These are phyloP conservation scores for Vaccinium corymbosum DNA, from an alignment of 148 eudicot genomes.

Conservation along the genomic window DNA sequence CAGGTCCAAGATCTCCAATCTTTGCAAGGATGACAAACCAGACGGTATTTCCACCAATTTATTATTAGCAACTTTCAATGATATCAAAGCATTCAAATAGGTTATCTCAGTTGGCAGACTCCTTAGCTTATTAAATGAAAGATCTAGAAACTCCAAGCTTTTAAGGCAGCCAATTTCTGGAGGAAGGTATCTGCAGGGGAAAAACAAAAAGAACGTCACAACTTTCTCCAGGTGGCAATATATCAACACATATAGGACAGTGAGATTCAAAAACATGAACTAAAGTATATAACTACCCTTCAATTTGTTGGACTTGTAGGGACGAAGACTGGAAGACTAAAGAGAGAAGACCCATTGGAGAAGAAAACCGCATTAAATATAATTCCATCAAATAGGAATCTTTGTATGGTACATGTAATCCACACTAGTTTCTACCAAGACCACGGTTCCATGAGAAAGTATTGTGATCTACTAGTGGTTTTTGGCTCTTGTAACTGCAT, in stretches of 20 bases:
- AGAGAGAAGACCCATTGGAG: background rate
- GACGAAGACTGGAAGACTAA: background rate
- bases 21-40: conserved; percentile 58
- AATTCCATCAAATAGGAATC: background rate
- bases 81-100: conserved; percentile 53
- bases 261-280: background rate
- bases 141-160: conserved; percentile 75
- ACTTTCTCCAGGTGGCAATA: background rate
- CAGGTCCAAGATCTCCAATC: conserved; percentile 71
- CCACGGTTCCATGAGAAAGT: background rate
- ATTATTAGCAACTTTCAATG: conserved; percentile 73
- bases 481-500: background rate
- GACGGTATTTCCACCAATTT: conserved; percentile 73
- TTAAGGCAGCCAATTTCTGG: conserved; percentile 79
- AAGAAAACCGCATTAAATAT: background rate
- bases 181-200: conserved; percentile 78
- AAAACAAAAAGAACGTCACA: background rate
- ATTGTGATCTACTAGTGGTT: background rate
- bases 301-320: background rate
- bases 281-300: background rate
- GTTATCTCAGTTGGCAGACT: conserved; percentile 76
- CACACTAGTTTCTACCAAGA: background rate
- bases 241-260: background rate
- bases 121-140: conserved; percentile 85
- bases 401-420: background rate